Conservation (phyloP, 2,329 filamentous ascomycete genomes). For the Alternaria sp. region DNA sequence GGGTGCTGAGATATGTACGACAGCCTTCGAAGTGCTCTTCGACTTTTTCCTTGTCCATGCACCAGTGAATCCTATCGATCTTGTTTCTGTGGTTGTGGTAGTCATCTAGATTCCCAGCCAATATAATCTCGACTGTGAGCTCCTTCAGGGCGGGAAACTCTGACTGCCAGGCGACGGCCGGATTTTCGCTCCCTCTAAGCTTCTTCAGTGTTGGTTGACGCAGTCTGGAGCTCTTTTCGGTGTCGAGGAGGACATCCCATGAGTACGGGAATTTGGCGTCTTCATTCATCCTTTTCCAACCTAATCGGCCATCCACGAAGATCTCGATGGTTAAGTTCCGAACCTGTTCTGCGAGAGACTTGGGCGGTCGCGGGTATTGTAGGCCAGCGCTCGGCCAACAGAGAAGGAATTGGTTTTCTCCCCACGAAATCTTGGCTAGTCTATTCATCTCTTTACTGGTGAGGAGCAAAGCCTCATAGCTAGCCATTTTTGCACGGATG, state of each 20-base stretch:
- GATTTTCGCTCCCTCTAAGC: background rate
- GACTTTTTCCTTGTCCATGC: background rate
- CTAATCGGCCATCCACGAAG: background rate
- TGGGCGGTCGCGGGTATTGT: background rate
- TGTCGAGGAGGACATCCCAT: background rate
- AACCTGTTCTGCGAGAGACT: background rate
- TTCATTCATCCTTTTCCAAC: background rate
- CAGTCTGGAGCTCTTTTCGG: background rate
- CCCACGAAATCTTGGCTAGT: background rate
- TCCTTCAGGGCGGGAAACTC: background rate
- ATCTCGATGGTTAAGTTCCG: background rate
- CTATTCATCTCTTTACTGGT: background rate
- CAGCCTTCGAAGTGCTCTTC: background rate
- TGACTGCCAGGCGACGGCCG: background rate
- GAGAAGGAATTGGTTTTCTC: background rate
- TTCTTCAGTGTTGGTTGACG: background rate
- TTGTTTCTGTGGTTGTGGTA: background rate
- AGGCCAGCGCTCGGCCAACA: background rate
- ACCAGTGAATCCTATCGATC: background rate
- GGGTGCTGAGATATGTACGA: background rate
- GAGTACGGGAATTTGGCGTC: background rate
- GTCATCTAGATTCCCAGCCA: background rate
- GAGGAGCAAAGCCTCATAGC: background rate
- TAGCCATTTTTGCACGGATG: background rate
- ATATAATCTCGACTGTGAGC: background rate